A percentile compares a stretch with the other conserved stretches of the same genome.
These are phyloP conservation scores for Sonneratia alba DNA, from an alignment of 345 rosid species.

Conservation along the genomic window DNA sequence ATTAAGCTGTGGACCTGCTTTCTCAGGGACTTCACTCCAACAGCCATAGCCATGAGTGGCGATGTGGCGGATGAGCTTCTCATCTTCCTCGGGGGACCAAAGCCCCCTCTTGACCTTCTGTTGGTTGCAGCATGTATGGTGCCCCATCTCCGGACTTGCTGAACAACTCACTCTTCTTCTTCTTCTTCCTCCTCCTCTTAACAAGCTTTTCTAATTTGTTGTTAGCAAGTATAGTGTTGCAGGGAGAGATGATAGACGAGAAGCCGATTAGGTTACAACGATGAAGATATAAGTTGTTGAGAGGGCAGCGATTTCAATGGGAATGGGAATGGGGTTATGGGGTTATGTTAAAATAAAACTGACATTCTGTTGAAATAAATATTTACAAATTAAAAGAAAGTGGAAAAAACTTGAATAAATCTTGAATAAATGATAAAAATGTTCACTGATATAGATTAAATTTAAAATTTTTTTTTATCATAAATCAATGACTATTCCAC, in stretches of 20 bases:
- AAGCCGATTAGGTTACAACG: not conserved
- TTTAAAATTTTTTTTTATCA: no score
- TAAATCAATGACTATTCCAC: not conserved
- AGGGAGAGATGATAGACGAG: not conserved
- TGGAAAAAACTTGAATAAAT: no score
- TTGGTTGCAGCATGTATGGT: conserved; percentile 98
- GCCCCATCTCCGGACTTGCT: conserved; percentile 45
- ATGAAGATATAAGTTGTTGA: not conserved
- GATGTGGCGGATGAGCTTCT: conserved; percentile 87
- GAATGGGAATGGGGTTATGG: not conserved
- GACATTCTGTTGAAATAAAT: no score
- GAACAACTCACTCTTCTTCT: not conserved
- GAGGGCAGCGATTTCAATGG: no score
- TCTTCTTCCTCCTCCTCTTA: conserved; percentile 4
- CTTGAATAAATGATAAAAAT: no score
- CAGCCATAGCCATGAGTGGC: conserved; percentile 94
- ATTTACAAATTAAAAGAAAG: no score
- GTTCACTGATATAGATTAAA: no score
- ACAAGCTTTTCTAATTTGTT: not conserved
- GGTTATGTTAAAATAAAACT: no score
- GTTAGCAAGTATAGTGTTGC: not conserved
- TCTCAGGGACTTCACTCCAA: conserved; percentile 99
- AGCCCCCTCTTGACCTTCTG: conserved; percentile 99
- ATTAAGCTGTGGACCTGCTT: conserved; percentile 52
- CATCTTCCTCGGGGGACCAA: conserved; percentile 99